These are phyloP conservation scores for Rubroshorea leprosula DNA, from an alignment of 345 rosid genomes.

Conservation along the genomic window DNA sequence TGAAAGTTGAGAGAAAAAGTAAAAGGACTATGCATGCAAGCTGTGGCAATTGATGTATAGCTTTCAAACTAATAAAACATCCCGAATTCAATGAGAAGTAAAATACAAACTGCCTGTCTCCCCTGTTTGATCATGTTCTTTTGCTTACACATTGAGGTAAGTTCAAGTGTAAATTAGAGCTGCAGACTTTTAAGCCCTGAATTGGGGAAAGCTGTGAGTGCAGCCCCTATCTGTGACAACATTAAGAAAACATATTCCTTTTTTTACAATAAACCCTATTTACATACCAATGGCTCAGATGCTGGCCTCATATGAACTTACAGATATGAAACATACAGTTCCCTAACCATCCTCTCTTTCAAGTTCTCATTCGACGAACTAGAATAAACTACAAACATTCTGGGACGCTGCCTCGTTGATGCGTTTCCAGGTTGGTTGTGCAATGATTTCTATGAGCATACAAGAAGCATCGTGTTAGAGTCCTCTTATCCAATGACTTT, in stretches of 20 bases:
- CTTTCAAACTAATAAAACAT: too few relatives aligned
- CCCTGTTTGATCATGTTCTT: too few relatives aligned
- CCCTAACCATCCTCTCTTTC: background rate
- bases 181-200: background rate
- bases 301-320: background rate
- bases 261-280: slow-evolving; percentile 7
- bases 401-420: background rate
- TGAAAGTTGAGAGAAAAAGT: too few relatives aligned
- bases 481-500: too few relatives aligned
- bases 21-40: too few relatives aligned
- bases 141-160: too few relatives aligned
- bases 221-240: background rate
- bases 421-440: background rate
- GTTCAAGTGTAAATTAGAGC: too few relatives aligned
- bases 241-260: background rate
- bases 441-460: background rate
- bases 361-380: background rate
- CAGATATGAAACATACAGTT: slow-evolving; percentile 8
- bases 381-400: background rate
- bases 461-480: background rate
- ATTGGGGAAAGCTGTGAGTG: background rate
- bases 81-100: too few relatives aligned
- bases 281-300: slow-evolving; percentile 11
- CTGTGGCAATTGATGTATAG: too few relatives aligned
- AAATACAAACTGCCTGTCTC: too few relatives aligned